Percentiles rank a stretch among this genome's conserved stretches.
Evolutionary conservation across 2,329 filamentous ascomycete genomes (phyloP).

Genomic region (Nemania diffusa): DNA sequence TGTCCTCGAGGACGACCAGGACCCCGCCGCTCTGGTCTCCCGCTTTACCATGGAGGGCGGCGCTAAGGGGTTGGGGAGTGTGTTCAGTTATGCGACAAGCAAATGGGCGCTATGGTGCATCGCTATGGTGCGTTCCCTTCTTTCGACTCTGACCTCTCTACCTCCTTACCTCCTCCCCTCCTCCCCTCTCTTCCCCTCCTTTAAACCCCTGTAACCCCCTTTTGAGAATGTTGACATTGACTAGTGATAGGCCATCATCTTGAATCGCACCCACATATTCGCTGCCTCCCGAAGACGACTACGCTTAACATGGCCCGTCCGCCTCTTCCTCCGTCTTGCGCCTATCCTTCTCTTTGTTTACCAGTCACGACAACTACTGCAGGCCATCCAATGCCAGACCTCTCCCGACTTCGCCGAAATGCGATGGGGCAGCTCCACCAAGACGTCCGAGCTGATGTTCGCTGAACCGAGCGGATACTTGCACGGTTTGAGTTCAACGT

Average conservation of each 20-base stretch:
- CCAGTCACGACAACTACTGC: constrained; percentile 77
- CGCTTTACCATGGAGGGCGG: constrained; percentile 65
- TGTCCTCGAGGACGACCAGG: constrained; percentile 56
- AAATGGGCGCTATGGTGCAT: constrained; percentile 93
- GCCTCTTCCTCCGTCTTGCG: constrained; percentile 74
- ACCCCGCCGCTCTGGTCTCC: constrained; percentile 55
- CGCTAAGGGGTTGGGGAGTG: constrained; percentile 78
- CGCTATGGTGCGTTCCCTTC: constrained; percentile 66
- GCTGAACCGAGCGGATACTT: constrained; percentile 75
- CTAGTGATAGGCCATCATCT: constrained; percentile 72
- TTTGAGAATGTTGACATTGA: constrained; percentile 27
- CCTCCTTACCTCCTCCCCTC: neutral
- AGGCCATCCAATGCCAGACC: constrained; percentile 92
- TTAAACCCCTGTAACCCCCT: neutral
- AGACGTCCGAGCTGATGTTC: constrained; percentile 75
- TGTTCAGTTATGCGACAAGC: constrained; percentile 91
- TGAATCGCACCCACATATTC: constrained; percentile 94
- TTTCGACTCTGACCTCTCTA: neutral
- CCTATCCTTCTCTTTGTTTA: constrained; percentile 76
- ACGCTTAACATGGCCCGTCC: constrained; percentile 77
- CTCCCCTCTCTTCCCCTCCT: neutral
- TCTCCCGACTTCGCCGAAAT: constrained; percentile 75
- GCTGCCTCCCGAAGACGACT: constrained; percentile 86
- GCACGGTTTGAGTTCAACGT: constrained; percentile 74
- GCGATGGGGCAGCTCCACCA: constrained; percentile 75